phyloP scores from a whole-genome alignment of 768 basidiomycete species.

The Trametes cingulata region DNA sequence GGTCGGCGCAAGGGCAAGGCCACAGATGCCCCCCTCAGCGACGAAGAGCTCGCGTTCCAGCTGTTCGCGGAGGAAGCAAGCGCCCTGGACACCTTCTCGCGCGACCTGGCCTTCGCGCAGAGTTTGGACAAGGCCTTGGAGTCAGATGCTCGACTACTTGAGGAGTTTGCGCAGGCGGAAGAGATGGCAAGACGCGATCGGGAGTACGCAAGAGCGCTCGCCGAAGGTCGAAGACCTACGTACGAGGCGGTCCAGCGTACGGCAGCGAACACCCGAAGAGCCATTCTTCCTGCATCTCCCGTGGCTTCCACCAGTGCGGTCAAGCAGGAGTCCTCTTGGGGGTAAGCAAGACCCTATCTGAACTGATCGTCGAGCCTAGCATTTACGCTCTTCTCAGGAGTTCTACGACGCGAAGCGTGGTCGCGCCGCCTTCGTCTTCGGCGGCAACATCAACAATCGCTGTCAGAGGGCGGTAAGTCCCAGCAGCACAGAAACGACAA shows the following conservation, averaged over 20 bases:
- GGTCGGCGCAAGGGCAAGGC: slow-evolving; percentile 21
- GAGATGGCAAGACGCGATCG: slow-evolving; percentile 19
- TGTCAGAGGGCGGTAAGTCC: neutral
- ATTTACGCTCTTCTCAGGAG: neutral
- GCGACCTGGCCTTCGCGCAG: slow-evolving; percentile 26
- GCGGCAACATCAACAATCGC: neutral
- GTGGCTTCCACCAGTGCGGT: neutral
- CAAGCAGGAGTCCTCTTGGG: too few species aligned
- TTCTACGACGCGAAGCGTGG: neutral
- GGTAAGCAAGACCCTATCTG: too few species aligned
- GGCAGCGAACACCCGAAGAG: neutral
- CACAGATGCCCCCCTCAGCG: slow-evolving; percentile 11
- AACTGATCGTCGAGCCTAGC: too few species aligned
- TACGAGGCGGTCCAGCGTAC: neutral
- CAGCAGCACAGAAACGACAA: too few species aligned
- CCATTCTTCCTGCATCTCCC: neutral
- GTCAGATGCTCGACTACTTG: slow-evolving; percentile 23
- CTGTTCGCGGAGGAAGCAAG: slow-evolving; percentile 31
- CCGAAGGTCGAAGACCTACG: slow-evolving; percentile 15
- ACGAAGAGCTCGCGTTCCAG: slow-evolving; percentile 32
- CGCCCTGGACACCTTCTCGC: slow-evolving; percentile 17
- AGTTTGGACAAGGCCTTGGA: slow-evolving; percentile 27
- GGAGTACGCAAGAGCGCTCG: slow-evolving; percentile 22
- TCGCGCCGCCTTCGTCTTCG: neutral
- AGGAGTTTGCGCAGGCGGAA: slow-evolving; percentile 21